Percentiles rank a stretch among this genome's conserved stretches.
Evolutionary conservation across 2,329 filamentous ascomycete species (phyloP).

Genomic region (Epichloe elymi): DNA sequence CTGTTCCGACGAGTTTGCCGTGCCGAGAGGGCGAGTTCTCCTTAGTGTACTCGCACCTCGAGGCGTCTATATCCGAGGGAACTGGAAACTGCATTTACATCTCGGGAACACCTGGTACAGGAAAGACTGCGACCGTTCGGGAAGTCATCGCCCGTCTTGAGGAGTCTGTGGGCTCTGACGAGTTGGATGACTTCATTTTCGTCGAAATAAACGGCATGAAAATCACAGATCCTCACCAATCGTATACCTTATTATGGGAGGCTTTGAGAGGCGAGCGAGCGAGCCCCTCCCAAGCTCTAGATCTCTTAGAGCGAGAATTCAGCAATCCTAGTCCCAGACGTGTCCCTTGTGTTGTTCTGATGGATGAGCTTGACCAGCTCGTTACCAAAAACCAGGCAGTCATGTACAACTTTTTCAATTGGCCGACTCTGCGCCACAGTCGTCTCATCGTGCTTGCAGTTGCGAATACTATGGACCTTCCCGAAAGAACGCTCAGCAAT

Average conservation of each 20-base stretch:
- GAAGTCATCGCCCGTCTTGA: constrained; percentile 88
- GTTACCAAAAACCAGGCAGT: constrained; percentile 98
- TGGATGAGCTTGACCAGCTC: constrained; percentile 96
- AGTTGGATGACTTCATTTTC: constrained; percentile 96
- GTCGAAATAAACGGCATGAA: constrained; percentile 99
- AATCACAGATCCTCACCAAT: constrained; percentile 93
- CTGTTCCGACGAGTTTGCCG: constrained; percentile 77
- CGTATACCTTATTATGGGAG: constrained; percentile 91
- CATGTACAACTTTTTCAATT: constrained; percentile 99
- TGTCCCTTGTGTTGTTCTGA: constrained; percentile 89
- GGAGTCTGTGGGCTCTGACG: constrained; percentile 73
- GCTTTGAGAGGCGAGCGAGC: constrained; percentile 87
- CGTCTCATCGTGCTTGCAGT: constrained; percentile 92
- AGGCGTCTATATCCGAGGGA: constrained; percentile 86
- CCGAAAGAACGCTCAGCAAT: constrained; percentile 90
- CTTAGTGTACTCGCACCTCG: constrained; percentile 83
- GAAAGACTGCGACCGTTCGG: constrained; percentile 92
- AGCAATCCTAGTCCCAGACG: constrained; percentile 79
- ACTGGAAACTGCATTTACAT: constrained; percentile 97
- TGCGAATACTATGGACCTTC: constrained; percentile 97
- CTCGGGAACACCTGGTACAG: constrained; percentile 93
- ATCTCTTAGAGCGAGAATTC: constrained; percentile 85
- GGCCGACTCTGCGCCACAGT: constrained; percentile 84
- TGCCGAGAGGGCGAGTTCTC: constrained; percentile 88
- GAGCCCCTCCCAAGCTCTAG: constrained; percentile 84